Base-by-base conservation (phyloP, 192 early-diverging fungal species). In the Phlyctochytrium arcticum region DNA sequence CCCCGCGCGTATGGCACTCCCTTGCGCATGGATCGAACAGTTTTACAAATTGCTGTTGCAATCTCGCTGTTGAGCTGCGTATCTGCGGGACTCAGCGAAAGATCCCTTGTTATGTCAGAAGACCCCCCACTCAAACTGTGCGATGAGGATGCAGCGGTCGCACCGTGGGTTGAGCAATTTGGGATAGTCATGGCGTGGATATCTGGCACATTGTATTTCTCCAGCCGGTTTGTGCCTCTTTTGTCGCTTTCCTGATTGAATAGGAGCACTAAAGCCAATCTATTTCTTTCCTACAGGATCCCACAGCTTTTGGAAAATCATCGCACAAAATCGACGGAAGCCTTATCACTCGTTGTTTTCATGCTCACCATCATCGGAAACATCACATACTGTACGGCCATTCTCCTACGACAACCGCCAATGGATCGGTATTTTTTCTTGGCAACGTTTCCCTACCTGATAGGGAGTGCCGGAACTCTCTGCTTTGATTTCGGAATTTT, bases 251-350 rank as follows among this genome's bases (percentile, higher is more conserved):
- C 39, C 15, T 44, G 15, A 19, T n/a, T 44, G 15, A 44, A 12
- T 44, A 44, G 21, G 39, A 44, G 12, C 2, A 44, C 50, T 53
- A 0, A 34, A 27, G 1, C 5, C n/a, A n/a, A n/a, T n/a, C n/a
- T n/a, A n/a, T n/a, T n/a, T n/a, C n/a, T n/a, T n/a, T n/a, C n/a
- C n/a, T n/a, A 1, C 46, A 73, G 75, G 31, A 78, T 80, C 47
- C 79, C 79, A 33, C 79, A 80, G 35, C 36, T 80, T 7, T 24
- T 44, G 23, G 62, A 72, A 46, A 78, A 80, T 56, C 48, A 71
- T 46, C 36, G 65, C 42, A 32, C 37, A 10, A 47, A 67, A 44
- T 70, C 66, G 5, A 75, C 75, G 19, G 68, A 75, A 35, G 79
- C 77, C 0, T 51, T 80, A 27, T 68, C 62, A n/a, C 36, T 76